Evolutionary conservation across 345 rosid genomes (phyloP).

Genomic region (Linum trigynum): DNA sequence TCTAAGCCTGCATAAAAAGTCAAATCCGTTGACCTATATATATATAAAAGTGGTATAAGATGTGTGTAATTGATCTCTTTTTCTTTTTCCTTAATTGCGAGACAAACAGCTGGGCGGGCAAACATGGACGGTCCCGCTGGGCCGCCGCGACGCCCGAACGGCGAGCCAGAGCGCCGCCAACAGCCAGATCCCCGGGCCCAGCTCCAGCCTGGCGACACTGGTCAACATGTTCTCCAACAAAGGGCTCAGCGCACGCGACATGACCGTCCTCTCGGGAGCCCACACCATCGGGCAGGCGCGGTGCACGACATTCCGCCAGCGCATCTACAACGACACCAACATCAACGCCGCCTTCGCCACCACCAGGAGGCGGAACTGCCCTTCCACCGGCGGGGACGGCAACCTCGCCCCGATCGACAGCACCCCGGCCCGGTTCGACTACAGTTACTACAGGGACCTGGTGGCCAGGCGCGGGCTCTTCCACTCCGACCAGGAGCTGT

Average conservation of each 20-base stretch:
- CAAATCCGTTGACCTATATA: no score
- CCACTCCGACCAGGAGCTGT: slow-evolving; percentile 58
- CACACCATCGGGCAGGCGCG: slow-evolving; percentile 43
- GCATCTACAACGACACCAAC: slow-evolving; percentile 38
- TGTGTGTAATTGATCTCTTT: no score
- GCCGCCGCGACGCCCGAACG: slow-evolving; percentile 73
- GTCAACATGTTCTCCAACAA: slow-evolving; percentile 36
- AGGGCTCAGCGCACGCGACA: slow-evolving; percentile 52
- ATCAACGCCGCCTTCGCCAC: slow-evolving; percentile 24
- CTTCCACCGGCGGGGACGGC: slow-evolving; percentile 19
- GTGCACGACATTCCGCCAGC: slow-evolving; percentile 31
- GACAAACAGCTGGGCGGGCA: slow-evolving; percentile 67
- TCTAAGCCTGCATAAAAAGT: neutral
- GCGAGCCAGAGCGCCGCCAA: slow-evolving; percentile 79
- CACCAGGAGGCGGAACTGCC: slow-evolving; percentile 26
- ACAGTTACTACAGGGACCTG: slow-evolving; percentile 27
- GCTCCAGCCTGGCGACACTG: slow-evolving; percentile 29
- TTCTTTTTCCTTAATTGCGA: no score
- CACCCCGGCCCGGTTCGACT: slow-evolving; percentile 31
- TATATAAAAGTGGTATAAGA: no score
- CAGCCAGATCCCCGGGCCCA: slow-evolving; percentile 59
- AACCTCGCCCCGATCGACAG: slow-evolving; percentile 31
- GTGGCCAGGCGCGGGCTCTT: slow-evolving; percentile 27
- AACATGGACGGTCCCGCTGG: slow-evolving; percentile 67
- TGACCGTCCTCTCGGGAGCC: slow-evolving; percentile 33